phyloP scores from a whole-genome alignment of 768 basidiomycete species.

The Lactarius pseudohatsudake region DNA sequence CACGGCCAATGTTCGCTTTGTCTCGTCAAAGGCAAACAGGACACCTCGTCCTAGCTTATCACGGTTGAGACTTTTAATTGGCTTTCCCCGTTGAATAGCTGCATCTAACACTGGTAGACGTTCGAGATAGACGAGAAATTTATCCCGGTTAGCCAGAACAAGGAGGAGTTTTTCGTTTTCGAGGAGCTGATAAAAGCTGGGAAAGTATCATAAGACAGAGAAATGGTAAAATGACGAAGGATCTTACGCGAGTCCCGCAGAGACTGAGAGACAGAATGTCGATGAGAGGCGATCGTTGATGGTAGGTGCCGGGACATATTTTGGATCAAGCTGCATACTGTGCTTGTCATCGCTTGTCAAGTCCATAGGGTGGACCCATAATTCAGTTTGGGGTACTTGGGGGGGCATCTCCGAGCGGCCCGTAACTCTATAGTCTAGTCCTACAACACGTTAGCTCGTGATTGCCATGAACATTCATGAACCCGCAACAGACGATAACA shows the following conservation, averaged over 20 bases:
- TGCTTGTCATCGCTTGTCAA: slow-evolving; percentile 22
- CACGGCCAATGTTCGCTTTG: slow-evolving; percentile 48
- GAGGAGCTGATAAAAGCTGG: slow-evolving; percentile 23
- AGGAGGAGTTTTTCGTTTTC: slow-evolving; percentile 26
- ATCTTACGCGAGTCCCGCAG: no score
- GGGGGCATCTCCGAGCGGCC: slow-evolving; percentile 9
- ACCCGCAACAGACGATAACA: neutral
- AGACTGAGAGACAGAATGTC: slow-evolving; percentile 5
- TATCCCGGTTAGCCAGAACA: slow-evolving; percentile 4
- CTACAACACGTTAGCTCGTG: neutral
- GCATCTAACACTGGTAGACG: neutral
- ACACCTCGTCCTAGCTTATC: slow-evolving; percentile 49
- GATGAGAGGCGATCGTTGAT: slow-evolving; percentile 5
- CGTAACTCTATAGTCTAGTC: slow-evolving; percentile 16
- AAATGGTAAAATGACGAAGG: neutral
- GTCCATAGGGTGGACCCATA: slow-evolving; percentile 9
- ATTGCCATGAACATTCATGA: neutral
- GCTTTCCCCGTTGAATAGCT: neutral
- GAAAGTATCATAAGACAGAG: neutral
- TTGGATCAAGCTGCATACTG: slow-evolving; percentile 15
- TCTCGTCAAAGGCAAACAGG: slow-evolving; percentile 51
- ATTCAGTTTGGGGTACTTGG: slow-evolving; percentile 4
- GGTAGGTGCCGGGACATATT: slow-evolving; percentile 10
- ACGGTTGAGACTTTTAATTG: slow-evolving; percentile 37
- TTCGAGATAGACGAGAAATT: slow-evolving; percentile 20